Evolutionary conservation across 2,329 filamentous ascomycete genomes (phyloP).

Genomic region (Verticillium nubilum): DNA sequence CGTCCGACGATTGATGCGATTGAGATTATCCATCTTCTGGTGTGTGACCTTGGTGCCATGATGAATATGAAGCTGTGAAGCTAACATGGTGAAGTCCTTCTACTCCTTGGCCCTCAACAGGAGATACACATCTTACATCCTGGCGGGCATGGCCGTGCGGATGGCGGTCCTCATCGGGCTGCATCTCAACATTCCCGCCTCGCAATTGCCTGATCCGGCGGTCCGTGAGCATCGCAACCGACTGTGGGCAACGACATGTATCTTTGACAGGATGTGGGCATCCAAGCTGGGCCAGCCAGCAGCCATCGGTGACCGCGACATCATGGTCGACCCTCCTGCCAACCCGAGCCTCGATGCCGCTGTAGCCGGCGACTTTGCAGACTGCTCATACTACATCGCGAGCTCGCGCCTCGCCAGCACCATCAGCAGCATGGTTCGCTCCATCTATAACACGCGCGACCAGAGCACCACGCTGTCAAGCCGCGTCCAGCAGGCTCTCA

Average conservation of each 20-base stretch:
- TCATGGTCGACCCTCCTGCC: constrained; percentile 36
- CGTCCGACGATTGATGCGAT: constrained; percentile 35
- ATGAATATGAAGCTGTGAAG: neutral
- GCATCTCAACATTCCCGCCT: constrained; percentile 30
- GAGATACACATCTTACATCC: constrained; percentile 34
- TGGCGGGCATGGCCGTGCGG: constrained; percentile 38
- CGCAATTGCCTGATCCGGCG: constrained; percentile 30
- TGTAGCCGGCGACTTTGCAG: constrained; percentile 21
- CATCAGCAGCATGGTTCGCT: constrained; percentile 19
- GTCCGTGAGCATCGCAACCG: constrained; percentile 32
- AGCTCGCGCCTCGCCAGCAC: constrained; percentile 31
- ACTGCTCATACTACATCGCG: constrained; percentile 24
- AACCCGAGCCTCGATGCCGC: constrained; percentile 21
- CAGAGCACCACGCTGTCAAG: constrained; percentile 23
- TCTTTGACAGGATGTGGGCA: constrained; percentile 40
- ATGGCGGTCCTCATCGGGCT: constrained; percentile 37
- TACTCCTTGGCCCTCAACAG: constrained; percentile 39
- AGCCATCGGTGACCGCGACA: constrained; percentile 42
- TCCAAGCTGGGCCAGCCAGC: constrained; percentile 42
- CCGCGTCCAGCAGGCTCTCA: constrained; percentile 24
- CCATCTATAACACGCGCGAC: constrained; percentile 23
- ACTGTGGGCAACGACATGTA: constrained; percentile 38
- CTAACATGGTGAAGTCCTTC: constrained; percentile 25
- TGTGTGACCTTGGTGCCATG: constrained; percentile 18
- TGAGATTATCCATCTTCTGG: constrained; percentile 36